Base-by-base conservation (phyloP, 2,329 filamentous ascomycete species). In the Ascocoryne sarcoides region DNA sequence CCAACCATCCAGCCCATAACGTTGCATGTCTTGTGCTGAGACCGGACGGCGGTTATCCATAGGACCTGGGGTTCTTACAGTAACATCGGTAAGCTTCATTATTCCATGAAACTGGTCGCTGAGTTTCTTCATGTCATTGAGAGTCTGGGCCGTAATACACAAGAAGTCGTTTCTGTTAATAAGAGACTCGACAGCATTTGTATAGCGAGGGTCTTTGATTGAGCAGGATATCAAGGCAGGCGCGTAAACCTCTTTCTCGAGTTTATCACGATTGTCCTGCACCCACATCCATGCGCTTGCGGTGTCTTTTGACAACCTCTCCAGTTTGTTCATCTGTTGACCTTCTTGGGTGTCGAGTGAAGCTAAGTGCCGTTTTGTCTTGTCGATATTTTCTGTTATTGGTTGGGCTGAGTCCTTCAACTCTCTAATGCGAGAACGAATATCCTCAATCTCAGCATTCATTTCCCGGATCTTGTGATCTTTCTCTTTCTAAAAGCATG, bases 221-320 rank as follows among this genome's bases (percentile, higher is more conserved):
- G 74, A 76, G 55, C 81, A 84, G 37, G 73, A 71, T 23, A 85
- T 60, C 16, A 83, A 65, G 0, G 81, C 73, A 14, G 82, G 82
- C 0, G 77, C 79, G 53, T 73, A 79, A n/a, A 85, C 73, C 28
- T 72, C 64, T 23, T 73, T 69, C 48, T 76, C 69, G 47, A 85
- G 81, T 32, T 64, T 57, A 35, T 71, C 58, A 44, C 71, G 72
- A 57, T 98, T 78, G 2, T 76, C 61, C 55, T 85, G 73, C 37
- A 96, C 71, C 89, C 90, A 98, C 31, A 79, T 70, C 79, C 86
- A 95, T 2, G 80, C 87, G 49, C 59, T 66, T 9, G 73, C 73
- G 2, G 82, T 76, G 42, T 95, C 84, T 0, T 58, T 58, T 9
- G 80, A 82, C 0, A 72, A 12, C 4, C 58, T 68, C 38, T 67